Evolutionary conservation across 139 green algal genomes (phyloP), one percentile per base, ranked within the genome.

Genomic region (Raphidocelis subcapitata): DNA sequence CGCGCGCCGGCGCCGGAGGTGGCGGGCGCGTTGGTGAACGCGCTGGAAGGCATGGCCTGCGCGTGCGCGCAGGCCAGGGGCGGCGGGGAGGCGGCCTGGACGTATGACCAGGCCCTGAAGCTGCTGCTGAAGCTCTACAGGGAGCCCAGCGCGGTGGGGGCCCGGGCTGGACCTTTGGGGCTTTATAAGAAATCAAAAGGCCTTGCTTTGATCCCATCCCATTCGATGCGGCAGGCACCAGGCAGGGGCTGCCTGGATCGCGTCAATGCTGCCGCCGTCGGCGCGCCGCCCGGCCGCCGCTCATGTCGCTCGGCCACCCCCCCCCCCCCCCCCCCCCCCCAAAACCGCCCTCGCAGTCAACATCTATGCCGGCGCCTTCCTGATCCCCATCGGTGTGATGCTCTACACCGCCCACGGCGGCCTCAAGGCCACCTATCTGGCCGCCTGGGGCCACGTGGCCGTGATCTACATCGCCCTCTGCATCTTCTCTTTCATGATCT

Each of bases 381-480:
- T 93, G 18, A 92, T 92, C 57, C 86, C 86, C 51, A 70, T 87
- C 4, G 86, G 86, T 32, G 93, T 98, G 10, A 87, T 95, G 72
- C 69, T 96, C n/a, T 98, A 98, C 85, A 98, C 93, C 3, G 86
- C 89, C 2, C 66, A 86, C 23, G 93, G 93, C 26, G 92, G 93
- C n/a, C 86, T 97, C n/a, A 94, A 94, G 80, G 93, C 93, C 36
- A 97, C 94, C 41, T 97, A 97, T 80, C 64, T 90, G 23, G 87
- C 90, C 10, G 84, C 85, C 35, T 97, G 82, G 82, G 64, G 28
- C 21, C 67, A 76, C 70, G 8, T 96, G 16, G 88, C 84, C 28
- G 84, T 95, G 72, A 92, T 98, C 69, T 94, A 94, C 81, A 84
- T 95, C 12, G 89, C 87, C 1, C 88, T 98, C 14, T 85, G 86